Base-by-base conservation (phyloP, 202 grass and related monocot species). In the Elaeis oleifera region DNA sequence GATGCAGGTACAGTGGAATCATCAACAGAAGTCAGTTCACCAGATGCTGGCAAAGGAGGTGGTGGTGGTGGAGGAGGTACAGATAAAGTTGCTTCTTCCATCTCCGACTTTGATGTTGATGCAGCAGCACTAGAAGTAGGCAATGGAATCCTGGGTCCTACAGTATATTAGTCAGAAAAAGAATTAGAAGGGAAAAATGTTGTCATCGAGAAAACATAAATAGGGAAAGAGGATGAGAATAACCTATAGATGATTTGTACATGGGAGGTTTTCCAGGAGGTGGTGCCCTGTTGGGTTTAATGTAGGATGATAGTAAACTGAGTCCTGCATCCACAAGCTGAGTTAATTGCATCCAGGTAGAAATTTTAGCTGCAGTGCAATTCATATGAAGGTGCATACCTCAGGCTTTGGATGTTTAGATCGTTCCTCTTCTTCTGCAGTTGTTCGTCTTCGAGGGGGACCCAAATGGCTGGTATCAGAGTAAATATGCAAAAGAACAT, bases 201-300 rank as follows among this genome's bases (percentile, higher is more conserved):
- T 44, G 63, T 64, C 59, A 74, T 18, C 5, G 14, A n/a, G 11
- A 20, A 71, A 39, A 76, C 48, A 61, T 68, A 54, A 29, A 71
- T 9, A 49, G 48, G 54, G 51, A 64, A 61, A 24, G 36, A 44
- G 54, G 18, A 60, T 11, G 61, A 72, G 55, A 71, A 9, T 51
- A 59, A 97, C 94, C 94, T 89, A 92, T 89, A 32, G 94, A 86
- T 71, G 94, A 88, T 76, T 89, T 92, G 78, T 99, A 99, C 94
- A 99, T 92, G 20, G 84, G 94, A 86, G 88, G 94, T 84, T 99
- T 99, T 51, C 94, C 94, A 69, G 94, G 88, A 71, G 94, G 94
- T 58, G 94, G 94, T 64, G 94, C 88, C 36, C 94, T 44, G 88
- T 92, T 77, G 94, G 94, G 60, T 99, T 99, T 55, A 99, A 59